Base-by-base conservation (phyloP, 495 filamentous ascomycete genomes). In the Neurospora sublineolata region DNA sequence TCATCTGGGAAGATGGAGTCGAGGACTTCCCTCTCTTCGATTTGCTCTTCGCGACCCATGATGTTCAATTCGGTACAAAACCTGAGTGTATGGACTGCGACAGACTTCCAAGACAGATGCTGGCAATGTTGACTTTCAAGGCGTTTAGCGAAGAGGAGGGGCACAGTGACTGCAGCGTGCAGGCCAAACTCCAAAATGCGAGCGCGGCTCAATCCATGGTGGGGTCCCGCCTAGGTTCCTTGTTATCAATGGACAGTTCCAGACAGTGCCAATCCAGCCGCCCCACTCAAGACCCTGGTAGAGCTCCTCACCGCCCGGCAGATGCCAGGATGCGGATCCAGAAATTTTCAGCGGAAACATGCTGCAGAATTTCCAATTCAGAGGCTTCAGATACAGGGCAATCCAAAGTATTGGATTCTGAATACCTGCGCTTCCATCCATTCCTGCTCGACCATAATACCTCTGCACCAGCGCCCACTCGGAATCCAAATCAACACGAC, bases 1-100 rank as follows among this genome's bases (percentile, higher is more conserved):
- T 99, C 96, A 41, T 99, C 96, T 14, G 96, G 94, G 77, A 97
- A 99, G 75, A 99, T 99, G 70, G 94, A 97, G 77, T 94, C 93
- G 74, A 99, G 92, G 70, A 99, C 94, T 80, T 97, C 95, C 75
- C 94, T 91, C 85, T 99, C 95, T 83, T 99, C 94, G 69, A 88
- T 83, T 80, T 99, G 95, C 71, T 99, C 95, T 83, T 99, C 95
- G 77, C 86, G 88, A 36, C 94, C 94, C 95, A 97, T 98, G 11
- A 74, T 88, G 70, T 20, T 12, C 8, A 64, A 36, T 18, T 60
- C 14, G 6, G 23, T 64, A 30, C 27, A 33, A 14, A 3, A 33
- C 27, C 33, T 33, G 27, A 64, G 6, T 60, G 52, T 60, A 8
- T 60, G 11, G 52, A 30, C 30, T 33, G 30, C 12, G 27, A 30